phyloP scores from a whole-genome alignment of 306 rosid genomes.

The Echinosophora koreensis region DNA sequence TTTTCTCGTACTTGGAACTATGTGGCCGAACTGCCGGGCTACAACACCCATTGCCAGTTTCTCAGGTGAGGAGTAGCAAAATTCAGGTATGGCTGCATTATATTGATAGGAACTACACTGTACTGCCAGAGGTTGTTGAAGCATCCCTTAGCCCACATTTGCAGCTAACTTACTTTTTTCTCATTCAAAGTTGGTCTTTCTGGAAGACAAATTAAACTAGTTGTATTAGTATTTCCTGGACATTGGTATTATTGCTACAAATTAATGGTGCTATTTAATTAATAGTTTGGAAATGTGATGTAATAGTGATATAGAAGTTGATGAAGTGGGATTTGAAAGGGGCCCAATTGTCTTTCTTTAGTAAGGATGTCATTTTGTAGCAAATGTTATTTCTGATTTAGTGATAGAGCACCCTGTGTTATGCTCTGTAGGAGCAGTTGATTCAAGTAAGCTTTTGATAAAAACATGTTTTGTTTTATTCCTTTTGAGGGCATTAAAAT shows the following conservation, averaged over 20 bases:
- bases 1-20: slow-evolving; percentile 87
- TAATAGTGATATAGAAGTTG: slow-evolving; percentile 7
- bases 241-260: slow-evolving; percentile 20
- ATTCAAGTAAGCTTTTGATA: too few species aligned
- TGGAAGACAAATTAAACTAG: slow-evolving; percentile 28
- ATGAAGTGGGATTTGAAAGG: slow-evolving; percentile 4
- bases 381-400: slow-evolving; percentile 19
- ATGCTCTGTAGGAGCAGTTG: too few species aligned
- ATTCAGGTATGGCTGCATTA: slow-evolving; percentile 95
- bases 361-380: slow-evolving; percentile 1
- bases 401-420: too few species aligned
- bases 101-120: slow-evolving; percentile 92
- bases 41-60: too few species aligned
- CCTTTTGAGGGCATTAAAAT: too few species aligned
- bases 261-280: slow-evolving; percentile 10
- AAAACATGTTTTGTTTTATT: too few species aligned
- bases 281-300: slow-evolving; percentile 33
- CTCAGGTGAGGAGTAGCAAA: slow-evolving; percentile 78
- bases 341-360: slow-evolving; percentile 20
- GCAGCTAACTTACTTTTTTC: slow-evolving; percentile 69
- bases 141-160: slow-evolving; percentile 94
- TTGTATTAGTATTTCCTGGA: slow-evolving; percentile 32
- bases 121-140: slow-evolving; percentile 94
- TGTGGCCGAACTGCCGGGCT: slow-evolving; percentile 80
- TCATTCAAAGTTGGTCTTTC: slow-evolving; percentile 15